Base-by-base conservation (phyloP, 2,329 filamentous ascomycete species). In the Hypoxylon sp. region DNA sequence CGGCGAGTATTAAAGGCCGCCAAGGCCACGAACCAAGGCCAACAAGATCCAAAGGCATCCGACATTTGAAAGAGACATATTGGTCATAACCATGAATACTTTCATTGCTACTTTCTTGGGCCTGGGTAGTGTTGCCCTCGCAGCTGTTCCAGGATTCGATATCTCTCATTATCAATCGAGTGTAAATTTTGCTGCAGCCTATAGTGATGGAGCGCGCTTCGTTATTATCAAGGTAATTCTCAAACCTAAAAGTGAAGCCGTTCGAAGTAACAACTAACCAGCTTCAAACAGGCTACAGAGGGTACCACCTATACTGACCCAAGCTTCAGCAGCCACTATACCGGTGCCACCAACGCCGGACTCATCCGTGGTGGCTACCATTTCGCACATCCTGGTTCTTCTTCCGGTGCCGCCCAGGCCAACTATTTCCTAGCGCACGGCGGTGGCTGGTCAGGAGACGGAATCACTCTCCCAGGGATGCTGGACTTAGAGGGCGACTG, bases 291-390 rank as follows among this genome's bases (percentile, higher is more conserved):
- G 83, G 84, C 84, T 7, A 86, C 84, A 9, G 83, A 86, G 70
- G 82, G 84, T n/a, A 83, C 82, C 12, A 78, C 71, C 23, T 85
- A 81, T 72, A 79, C 70, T 32, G 81, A 83, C 68, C 72, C 78
- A n/a, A 69, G 55, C 23, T 87, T 87, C 76, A 80, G 77, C 62
- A 74, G 67, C 34, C 83, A 87, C 73, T 86, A 86, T 74, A 76
- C 65, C 2, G 80, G 80, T 25, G 84, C 85, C 32, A 86, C 84
- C 46, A 77, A 77, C 7, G 84, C 84, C 2, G 81, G 81, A 23
- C 76, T 88, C 63, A 83, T 87, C 73, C 83, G 84, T 21, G 85
- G 85, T 51, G 84, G 80, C 34, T 87, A 87, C 71, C 85, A 88
- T 78, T 87, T 86, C 68, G 85, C 85, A 4, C 80, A 80, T 34